A percentile compares a stretch with the other conserved stretches of the same genome.
Evolutionary conservation across 176 grass and related monocot species (phyloP).

Genomic region (Carex myosuroides): DNA sequence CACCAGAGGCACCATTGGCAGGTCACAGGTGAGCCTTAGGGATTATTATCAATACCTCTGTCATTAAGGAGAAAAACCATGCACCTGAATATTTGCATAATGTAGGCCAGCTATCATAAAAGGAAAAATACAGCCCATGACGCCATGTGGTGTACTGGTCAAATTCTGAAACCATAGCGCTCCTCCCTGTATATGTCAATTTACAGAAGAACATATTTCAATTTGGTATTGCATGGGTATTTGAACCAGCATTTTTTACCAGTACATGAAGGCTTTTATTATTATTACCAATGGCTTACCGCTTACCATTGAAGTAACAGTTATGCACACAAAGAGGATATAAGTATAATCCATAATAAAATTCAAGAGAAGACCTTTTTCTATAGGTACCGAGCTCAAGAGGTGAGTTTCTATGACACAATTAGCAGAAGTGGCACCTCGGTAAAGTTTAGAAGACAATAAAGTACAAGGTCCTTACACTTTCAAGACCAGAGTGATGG

Average conservation of each 20-base stretch:
- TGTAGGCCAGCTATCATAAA: constrained; percentile 72
- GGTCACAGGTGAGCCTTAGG: background rate
- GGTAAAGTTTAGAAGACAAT: background rate
- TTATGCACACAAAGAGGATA: background rate
- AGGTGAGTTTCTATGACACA: background rate
- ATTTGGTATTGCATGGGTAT: background rate
- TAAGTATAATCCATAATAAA: background rate
- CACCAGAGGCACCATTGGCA: background rate
- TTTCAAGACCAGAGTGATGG: constrained; percentile 70
- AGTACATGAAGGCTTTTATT: background rate
- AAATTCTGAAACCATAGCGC: constrained; percentile 79
- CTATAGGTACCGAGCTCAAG: background rate
- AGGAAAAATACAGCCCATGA: constrained; percentile 64
- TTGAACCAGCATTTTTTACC: background rate
- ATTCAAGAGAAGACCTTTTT: background rate
- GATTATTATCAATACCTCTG: background rate
- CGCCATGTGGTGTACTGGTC: constrained; percentile 55
- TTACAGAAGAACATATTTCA: constrained; percentile 6
- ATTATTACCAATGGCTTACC: background rate
- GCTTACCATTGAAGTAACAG: background rate
- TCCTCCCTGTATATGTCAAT: constrained; percentile 53
- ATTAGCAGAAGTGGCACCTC: background rate
- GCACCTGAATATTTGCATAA: constrained; percentile 92
- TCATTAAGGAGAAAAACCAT: background rate
- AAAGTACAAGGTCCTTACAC: constrained; percentile 40